A percentile compares a stretch with the other conserved stretches of the same genome.
Evolutionary conservation across 177 flowering plant genomes (phyloP).

Genomic region (Vitis hybrid): DNA sequence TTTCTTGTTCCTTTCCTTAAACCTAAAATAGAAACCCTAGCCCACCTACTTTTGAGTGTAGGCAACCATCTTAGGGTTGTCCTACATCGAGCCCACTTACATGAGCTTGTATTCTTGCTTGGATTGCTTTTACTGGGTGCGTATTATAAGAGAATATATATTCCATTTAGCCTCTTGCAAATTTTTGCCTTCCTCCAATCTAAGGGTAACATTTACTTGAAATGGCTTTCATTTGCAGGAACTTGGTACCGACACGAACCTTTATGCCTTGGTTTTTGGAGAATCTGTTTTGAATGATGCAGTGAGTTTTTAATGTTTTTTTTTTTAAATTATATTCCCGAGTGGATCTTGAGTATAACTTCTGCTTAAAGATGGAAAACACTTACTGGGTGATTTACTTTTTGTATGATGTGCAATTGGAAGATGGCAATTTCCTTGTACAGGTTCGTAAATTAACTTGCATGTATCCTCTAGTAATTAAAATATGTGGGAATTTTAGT

Average conservation of each 20-base stretch:
- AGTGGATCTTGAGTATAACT: not conserved
- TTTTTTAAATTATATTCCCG: not conserved
- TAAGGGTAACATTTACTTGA: not conserved
- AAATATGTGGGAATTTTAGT: not conserved
- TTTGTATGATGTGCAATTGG: constrained; percentile 24
- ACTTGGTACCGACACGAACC: constrained; percentile 90
- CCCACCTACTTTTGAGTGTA: no score
- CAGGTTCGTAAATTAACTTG: constrained; percentile 49
- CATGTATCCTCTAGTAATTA: constrained; percentile 2
- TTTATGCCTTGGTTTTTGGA: constrained; percentile 98
- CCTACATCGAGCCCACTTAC: not conserved
- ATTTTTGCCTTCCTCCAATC: not conserved
- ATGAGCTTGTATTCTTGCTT: not conserved
- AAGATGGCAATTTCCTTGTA: constrained; percentile 99
- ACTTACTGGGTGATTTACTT: constrained; percentile 10
- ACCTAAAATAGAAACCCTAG: no score
- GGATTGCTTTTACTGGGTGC: not conserved
- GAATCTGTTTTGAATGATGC: constrained; percentile 99
- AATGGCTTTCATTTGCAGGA: constrained; percentile 53
- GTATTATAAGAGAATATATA: not conserved
- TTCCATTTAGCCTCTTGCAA: not conserved
- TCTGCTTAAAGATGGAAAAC: constrained; percentile 5
- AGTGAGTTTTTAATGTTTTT: constrained; percentile 48
- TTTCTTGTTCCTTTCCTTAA: no score
- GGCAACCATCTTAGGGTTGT: no score